A percentile compares a stretch with the other conserved stretches of the same genome.
These are phyloP conservation scores for Suillus americanus DNA, from an alignment of 768 basidiomycete species.

Conservation along the genomic window DNA sequence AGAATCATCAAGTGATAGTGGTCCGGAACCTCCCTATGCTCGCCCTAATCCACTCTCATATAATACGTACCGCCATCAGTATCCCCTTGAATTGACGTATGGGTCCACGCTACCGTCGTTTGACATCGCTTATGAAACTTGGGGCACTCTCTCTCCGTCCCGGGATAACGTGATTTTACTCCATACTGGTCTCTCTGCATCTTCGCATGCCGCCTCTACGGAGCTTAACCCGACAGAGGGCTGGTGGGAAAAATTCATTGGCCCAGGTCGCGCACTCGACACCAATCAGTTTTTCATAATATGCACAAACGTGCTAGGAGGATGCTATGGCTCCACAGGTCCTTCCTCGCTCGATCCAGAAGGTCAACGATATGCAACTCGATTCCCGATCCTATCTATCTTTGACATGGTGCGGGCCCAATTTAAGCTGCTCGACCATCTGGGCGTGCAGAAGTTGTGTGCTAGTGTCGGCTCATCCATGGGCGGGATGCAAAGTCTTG, in stretches of 20 bases:
- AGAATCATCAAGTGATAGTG: constrained; percentile 39
- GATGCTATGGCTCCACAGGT: constrained; percentile 97
- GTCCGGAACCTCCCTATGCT: constrained; percentile 82
- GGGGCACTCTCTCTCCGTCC: constrained; percentile 81
- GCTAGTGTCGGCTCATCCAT: constrained; percentile 94
- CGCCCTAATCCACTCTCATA: constrained; percentile 78
- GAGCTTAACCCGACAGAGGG: constrained; percentile 74
- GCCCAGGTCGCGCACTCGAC: constrained; percentile 91
- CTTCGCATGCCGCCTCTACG: constrained; percentile 91
- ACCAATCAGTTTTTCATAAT: constrained; percentile 91
- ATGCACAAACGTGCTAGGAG: constrained; percentile 95
- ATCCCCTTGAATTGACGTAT: constrained; percentile 67
- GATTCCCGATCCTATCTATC: constrained; percentile 88
- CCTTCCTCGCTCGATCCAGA: constrained; percentile 80
- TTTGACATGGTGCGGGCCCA: constrained; percentile 99
- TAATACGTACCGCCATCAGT: constrained; percentile 59
- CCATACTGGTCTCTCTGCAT: constrained; percentile 94
- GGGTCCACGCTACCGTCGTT: constrained; percentile 63
- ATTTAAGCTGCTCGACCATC: constrained; percentile 78
- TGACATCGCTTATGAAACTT: constrained; percentile 95
- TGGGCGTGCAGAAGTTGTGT: constrained; percentile 83
- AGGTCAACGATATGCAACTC: constrained; percentile 77
- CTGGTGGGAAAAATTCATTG: constrained; percentile 99
- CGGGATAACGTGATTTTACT: constrained; percentile 90
- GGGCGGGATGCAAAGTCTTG: constrained; percentile 98